phyloP scores from a whole-genome alignment of 225 moss, liverwort and hornwort genomes.

The Straminergon stramineum region DNA sequence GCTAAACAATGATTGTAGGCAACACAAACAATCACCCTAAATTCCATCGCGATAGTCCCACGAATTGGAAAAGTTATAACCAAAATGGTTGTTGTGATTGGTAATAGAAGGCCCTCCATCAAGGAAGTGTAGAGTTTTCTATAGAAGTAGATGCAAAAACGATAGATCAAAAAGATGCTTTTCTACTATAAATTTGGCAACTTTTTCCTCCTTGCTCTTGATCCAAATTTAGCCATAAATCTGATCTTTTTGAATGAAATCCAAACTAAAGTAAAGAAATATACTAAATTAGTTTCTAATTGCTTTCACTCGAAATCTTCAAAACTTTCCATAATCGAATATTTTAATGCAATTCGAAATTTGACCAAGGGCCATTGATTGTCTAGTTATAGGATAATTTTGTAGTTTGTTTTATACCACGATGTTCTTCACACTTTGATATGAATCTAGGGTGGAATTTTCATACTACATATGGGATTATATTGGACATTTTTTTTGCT shows the following conservation, averaged over 20 bases:
- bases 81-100: not conserved
- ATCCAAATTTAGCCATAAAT: not conserved
- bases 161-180: not conserved
- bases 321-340: not conserved
- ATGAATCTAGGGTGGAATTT: not conserved
- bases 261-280: no score
- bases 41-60: no score
- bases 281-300: not conserved
- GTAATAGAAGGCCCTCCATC: not conserved
- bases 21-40: no score
- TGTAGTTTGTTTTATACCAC: not conserved
- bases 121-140: not conserved
- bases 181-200: not conserved
- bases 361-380: not conserved
- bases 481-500: not conserved
- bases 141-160: not conserved
- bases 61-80: no score
- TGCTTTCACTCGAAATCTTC: not conserved
- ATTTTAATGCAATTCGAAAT: not conserved
- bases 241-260: not conserved
- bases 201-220: fast-evolving
- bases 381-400: not conserved
- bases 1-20: no score
- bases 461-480: not conserved
- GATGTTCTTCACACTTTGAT: not conserved